Base-by-base conservation (phyloP, 1,139 yeast species). In the Zygotorulaspora mrakii region DNA sequence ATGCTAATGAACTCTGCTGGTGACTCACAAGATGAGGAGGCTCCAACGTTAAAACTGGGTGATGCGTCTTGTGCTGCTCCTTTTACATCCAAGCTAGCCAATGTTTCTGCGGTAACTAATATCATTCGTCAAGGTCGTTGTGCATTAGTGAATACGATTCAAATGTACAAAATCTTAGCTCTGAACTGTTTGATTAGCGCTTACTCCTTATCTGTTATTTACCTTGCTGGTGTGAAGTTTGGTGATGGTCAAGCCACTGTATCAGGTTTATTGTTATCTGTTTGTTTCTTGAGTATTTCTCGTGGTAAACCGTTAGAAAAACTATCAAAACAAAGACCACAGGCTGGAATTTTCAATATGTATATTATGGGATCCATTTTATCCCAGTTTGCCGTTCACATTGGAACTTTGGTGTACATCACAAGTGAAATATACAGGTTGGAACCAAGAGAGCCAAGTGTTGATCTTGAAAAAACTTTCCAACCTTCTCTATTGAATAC, bases 51-150 rank as follows among this genome's bases (percentile, higher is more conserved):
- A 67, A 94, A 91, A 64, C 73, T 91, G 42, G 99, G 99, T 57
- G 99, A 91, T 69, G 99, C 99, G 7, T 89, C 97, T 18, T 96
- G 94, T 56, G 99, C 99, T 42, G 99, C 99, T 27, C 99, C 99
- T 33, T 88, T 91, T 63, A 91, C 99, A 13, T 89, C 97, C 18
- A 91, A 91, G 63, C 76, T 91, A 53, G 79, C 96, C 25, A 85
- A 84, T 61, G 98, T 94, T 35, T 77, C 91, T 42, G 83, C 98
- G 40, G 96, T 94, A 43, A 85, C 95, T 39, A 82, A 88, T 59
- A 86, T 91, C 52, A 77, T 91, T 54, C 89, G 99, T 68, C 97
- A 94, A 73, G 99, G 99, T 53, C 88, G 99, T 69, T 87, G 96
- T 72, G 96, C 99, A 8, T 73, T 91, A 55, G 96, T 94, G 42